Evolutionary conservation across 768 basidiomycete genomes (phyloP).

Genomic region (Collybia sordida): DNA sequence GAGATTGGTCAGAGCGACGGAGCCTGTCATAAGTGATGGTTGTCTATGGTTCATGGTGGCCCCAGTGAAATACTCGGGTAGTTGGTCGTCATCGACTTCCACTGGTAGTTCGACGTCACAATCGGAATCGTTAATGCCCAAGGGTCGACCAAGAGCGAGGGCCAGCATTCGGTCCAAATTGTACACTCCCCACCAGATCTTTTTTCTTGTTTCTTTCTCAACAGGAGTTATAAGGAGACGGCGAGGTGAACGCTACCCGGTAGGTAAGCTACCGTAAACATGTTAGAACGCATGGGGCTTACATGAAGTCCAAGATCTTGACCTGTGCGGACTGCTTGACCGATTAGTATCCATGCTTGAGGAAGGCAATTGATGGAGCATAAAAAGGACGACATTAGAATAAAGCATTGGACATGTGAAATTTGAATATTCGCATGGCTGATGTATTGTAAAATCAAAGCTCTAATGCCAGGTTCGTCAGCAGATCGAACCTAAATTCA

Average conservation of each 20-base stretch:
- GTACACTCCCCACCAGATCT: constrained; percentile 96
- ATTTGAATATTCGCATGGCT: constrained; percentile 84
- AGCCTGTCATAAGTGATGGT: constrained; percentile 79
- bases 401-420: constrained; percentile 87
- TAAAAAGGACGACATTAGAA: constrained; percentile 86
- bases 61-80: constrained; percentile 72
- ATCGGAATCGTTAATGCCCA: constrained; percentile 87
- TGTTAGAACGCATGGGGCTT: constrained; percentile 30
- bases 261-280: constrained; percentile 15
- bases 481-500: constrained; percentile 11
- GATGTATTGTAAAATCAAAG: constrained; percentile 89
- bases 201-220: constrained; percentile 86
- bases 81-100: constrained; percentile 77
- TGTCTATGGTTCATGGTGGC: constrained; percentile 52
- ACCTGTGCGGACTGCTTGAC: constrained; percentile 85
- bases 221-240: constrained; percentile 66
- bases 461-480: constrained; percentile 42
- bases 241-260: constrained; percentile 73
- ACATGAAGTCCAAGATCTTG: constrained; percentile 94
- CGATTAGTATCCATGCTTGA: constrained; percentile 90
- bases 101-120: constrained; percentile 87
- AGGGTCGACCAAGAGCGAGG: constrained; percentile 82
- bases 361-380: constrained; percentile 93
- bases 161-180: constrained; percentile 91
- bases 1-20: constrained; percentile 69